A percentile compares a stretch with the other conserved stretches of the same genome.
Evolutionary conservation across 257 asterid genomes (phyloP).

Genomic region (Linderniella brevidens): DNA sequence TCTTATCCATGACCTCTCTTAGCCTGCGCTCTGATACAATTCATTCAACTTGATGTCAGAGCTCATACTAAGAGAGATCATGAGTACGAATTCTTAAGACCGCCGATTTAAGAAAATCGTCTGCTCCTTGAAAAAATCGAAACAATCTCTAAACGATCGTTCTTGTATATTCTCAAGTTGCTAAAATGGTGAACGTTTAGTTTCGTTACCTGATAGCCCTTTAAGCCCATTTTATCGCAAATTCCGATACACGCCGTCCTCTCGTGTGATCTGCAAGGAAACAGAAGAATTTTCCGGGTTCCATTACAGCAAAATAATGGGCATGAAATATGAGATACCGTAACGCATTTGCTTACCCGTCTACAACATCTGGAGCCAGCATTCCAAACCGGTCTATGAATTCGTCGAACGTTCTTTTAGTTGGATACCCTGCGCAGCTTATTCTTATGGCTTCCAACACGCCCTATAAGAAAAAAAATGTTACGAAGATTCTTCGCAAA

Average conservation of each 20-base stretch:
- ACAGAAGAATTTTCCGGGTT: slow-evolving; percentile 41
- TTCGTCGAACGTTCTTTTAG: slow-evolving; percentile 83
- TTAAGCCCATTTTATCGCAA: slow-evolving; percentile 19
- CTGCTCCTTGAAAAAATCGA: too few relatives aligned
- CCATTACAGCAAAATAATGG: slow-evolving; percentile 6
- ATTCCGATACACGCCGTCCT: slow-evolving; percentile 50
- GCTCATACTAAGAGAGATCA: too few relatives aligned
- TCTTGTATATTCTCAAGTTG: too few relatives aligned
- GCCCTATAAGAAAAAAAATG: slow-evolving; percentile 48
- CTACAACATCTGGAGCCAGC: slow-evolving; percentile 70
- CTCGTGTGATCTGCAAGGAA: slow-evolving; percentile 62
- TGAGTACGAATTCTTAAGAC: too few relatives aligned
- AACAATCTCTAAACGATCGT: too few relatives aligned
- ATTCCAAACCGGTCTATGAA: slow-evolving; percentile 88
- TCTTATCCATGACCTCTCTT: too few relatives aligned
- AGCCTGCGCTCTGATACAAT: too few relatives aligned
- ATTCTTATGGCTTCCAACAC: slow-evolving; percentile 93
- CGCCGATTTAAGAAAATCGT: too few relatives aligned
- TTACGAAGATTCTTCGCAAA: neutral
- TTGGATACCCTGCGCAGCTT: slow-evolving; percentile 96
- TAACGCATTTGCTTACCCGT: slow-evolving; percentile 36
- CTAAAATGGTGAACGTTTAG: too few relatives aligned
- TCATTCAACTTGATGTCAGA: too few relatives aligned
- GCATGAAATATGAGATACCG: slow-evolving; percentile 10
- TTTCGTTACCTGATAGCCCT: too few relatives aligned